Conservation (phyloP, 2,329 filamentous ascomycete species). For the Stemphylium vesicarium region DNA sequence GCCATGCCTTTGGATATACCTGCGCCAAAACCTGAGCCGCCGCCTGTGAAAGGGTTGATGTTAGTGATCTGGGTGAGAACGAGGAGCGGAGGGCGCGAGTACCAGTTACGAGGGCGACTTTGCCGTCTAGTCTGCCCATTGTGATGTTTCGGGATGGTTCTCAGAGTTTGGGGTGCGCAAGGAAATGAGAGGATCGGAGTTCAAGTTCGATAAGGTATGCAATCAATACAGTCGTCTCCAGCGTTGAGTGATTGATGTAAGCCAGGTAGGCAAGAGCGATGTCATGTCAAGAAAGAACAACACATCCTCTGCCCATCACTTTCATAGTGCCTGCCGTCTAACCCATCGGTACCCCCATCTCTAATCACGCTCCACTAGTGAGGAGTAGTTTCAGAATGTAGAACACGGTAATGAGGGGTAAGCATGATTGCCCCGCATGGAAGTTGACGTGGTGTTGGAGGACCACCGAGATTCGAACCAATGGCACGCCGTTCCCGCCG, state of each 20-base stretch:
- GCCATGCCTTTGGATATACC: constrained; percentile 66
- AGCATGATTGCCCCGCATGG: constrained; percentile 10
- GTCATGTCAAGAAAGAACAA: constrained; percentile 3
- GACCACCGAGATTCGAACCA: constrained; percentile 19
- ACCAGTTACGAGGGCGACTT: constrained; percentile 65
- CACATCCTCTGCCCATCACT: background rate
- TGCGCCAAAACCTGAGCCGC: constrained; percentile 68
- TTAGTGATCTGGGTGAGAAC: constrained; percentile 7
- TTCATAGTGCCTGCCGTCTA: too few species aligned
- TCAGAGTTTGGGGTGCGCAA: background rate
- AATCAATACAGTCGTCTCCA: too few species aligned
- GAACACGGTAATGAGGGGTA: constrained; percentile 25
- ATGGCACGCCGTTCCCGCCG: constrained; percentile 14
- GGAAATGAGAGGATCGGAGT: too few species aligned
- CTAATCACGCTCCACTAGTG: constrained; percentile 9
- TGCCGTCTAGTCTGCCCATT: constrained; percentile 57
- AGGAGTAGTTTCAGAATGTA: constrained; percentile 6
- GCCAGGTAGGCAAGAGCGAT: background rate
- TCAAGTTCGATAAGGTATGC: background rate
- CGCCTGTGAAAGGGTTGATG: constrained; percentile 50
- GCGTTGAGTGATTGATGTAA: too few species aligned
- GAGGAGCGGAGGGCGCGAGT: constrained; percentile 4
- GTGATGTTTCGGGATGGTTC: constrained; percentile 1
- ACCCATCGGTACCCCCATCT: background rate
- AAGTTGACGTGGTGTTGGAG: constrained; percentile 16